Percentiles rank a stretch among this genome's conserved stretches.
Conservation (phyloP, 768 basidiomycete genomes). For the Trametes elegans region DNA sequence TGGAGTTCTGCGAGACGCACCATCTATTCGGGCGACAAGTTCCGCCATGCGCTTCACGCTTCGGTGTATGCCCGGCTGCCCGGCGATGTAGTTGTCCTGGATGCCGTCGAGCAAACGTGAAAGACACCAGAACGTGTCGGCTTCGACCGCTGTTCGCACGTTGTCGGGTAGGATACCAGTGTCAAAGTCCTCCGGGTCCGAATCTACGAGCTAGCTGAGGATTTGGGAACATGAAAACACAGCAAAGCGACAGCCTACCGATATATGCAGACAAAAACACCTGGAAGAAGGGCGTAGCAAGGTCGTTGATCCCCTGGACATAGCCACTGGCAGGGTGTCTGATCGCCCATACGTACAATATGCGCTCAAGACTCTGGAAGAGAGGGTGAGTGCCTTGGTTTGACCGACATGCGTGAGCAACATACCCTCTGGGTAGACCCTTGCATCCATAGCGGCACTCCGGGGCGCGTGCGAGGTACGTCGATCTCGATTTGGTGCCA, state of each 20-base stretch:
- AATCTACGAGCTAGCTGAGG: slow-evolving; percentile 48
- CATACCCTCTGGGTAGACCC: slow-evolving; percentile 84
- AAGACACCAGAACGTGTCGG: slow-evolving; percentile 98
- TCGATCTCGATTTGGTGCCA: slow-evolving; percentile 99
- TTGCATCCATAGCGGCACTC: slow-evolving; percentile 89
- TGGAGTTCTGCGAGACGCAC: slow-evolving; percentile 37
- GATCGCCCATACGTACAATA: slow-evolving; percentile 98
- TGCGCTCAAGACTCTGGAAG: slow-evolving; percentile 82
- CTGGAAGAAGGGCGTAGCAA: slow-evolving; percentile 97
- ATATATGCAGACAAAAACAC: slow-evolving; percentile 96
- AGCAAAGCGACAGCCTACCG: slow-evolving; percentile 44
- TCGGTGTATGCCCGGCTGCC: slow-evolving; percentile 94
- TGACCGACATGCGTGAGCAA: slow-evolving; percentile 5
- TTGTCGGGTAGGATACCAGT: slow-evolving; percentile 66
- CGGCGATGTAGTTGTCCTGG: slow-evolving; percentile 96
- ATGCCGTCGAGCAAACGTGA: slow-evolving; percentile 94
- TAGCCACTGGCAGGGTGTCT: slow-evolving; percentile 98
- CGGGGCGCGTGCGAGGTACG: slow-evolving; percentile 92
- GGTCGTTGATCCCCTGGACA: slow-evolving; percentile 98
- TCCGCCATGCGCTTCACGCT: slow-evolving; percentile 94
- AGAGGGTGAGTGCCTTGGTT: slow-evolving; percentile 13
- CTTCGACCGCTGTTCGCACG: slow-evolving; percentile 85
- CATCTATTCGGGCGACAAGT: slow-evolving; percentile 86
- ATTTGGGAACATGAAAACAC: neutral
- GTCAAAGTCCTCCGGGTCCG: slow-evolving; percentile 89